phyloP scores from a whole-genome alignment of 108 stramenopile genomes.

The Cyclotella baltica region DNA sequence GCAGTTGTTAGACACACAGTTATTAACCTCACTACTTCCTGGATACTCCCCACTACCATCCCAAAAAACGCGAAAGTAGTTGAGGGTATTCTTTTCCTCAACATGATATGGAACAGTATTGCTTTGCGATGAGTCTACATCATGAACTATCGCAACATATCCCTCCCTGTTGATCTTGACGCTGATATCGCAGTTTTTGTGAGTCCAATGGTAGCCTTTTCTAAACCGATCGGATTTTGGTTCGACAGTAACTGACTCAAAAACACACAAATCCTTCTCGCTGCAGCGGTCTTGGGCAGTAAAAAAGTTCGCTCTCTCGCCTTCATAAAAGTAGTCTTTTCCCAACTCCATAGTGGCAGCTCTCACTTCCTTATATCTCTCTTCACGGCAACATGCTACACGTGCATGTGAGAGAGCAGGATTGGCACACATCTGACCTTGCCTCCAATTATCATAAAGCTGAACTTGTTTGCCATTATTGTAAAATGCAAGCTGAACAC shows the following conservation, averaged over 20 bases:
- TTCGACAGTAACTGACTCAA: neutral
- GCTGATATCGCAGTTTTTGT: conserved; percentile 38
- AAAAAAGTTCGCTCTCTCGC: conserved; percentile 54
- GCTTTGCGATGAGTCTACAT: conserved; percentile 20
- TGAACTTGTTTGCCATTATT: conserved; percentile 53
- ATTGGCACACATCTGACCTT: conserved; percentile 53
- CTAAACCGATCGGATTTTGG: conserved; percentile 18
- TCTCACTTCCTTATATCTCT: conserved; percentile 38
- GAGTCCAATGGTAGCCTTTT: conserved; percentile 51
- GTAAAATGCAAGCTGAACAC: conserved; percentile 67
- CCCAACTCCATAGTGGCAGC: conserved; percentile 30
- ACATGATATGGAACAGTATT: conserved; percentile 45
- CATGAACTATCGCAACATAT: conserved; percentile 61
- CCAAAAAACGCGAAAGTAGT: conserved; percentile 59
- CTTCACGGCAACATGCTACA: conserved; percentile 44
- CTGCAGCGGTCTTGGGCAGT: conserved; percentile 55
- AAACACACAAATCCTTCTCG: conserved; percentile 36
- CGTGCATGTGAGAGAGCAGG: conserved; percentile 36
- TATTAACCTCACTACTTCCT: conserved; percentile 41
- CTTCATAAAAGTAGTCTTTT: conserved; percentile 39
- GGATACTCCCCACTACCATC: conserved; percentile 47
- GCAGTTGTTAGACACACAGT: conserved; percentile 44
- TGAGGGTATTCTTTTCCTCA: conserved; percentile 41
- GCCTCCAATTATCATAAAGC: conserved; percentile 18
- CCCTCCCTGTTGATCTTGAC: conserved; percentile 55